Conservation (phyloP, 2,329 filamentous ascomycete genomes). For the Niveomyces coronatus region DNA sequence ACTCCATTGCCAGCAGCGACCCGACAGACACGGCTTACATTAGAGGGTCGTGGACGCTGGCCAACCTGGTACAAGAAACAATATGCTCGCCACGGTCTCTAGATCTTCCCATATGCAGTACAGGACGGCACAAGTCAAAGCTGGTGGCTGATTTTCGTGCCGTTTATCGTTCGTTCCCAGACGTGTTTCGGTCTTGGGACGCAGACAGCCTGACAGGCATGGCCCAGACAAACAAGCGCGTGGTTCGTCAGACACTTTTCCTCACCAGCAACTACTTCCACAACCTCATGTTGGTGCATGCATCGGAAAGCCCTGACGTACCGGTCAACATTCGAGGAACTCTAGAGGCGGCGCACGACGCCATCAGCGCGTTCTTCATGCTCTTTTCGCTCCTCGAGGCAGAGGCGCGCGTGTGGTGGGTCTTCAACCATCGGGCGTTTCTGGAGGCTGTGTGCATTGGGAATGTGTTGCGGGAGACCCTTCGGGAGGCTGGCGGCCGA, state of each 20-base stretch:
- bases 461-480: constrained; percentile 44
- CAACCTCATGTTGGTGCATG: constrained; percentile 70
- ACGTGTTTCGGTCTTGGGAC: constrained; percentile 60
- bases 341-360: constrained; percentile 65
- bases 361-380: constrained; percentile 64
- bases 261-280: constrained; percentile 76
- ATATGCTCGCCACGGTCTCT: constrained; percentile 67
- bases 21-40: constrained; percentile 62
- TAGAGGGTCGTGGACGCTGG: constrained; percentile 67
- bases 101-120: constrained; percentile 60
- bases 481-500: constrained; percentile 32
- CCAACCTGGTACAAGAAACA: constrained; percentile 66
- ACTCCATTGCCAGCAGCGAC: constrained; percentile 45
- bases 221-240: constrained; percentile 50
- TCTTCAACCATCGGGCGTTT: constrained; percentile 72
- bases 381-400: constrained; percentile 57
- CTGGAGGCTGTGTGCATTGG: constrained; percentile 64
- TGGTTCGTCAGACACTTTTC: constrained; percentile 65
- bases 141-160: constrained; percentile 59
- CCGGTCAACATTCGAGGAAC: constrained; percentile 58
- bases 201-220: constrained; percentile 46
- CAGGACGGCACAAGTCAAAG: constrained; percentile 57
- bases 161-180: constrained; percentile 63
- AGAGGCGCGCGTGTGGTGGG: constrained; percentile 76
- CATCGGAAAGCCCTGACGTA: constrained; percentile 55